phyloP scores from a whole-genome alignment of 148 eudicot genomes.

The Oxyria digyna region DNA sequence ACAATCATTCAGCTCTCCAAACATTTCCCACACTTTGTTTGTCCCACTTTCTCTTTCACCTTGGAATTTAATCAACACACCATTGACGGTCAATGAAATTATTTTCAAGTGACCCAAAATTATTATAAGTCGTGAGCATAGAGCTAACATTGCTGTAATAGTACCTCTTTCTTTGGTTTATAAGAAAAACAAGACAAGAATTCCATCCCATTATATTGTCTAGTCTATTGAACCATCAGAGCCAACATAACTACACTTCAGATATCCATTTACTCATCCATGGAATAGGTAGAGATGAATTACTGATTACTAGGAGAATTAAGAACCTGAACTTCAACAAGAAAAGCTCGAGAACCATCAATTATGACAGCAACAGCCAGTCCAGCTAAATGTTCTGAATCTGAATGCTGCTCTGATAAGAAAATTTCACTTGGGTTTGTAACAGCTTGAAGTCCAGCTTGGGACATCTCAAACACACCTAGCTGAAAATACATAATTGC shows the following conservation, averaged over 20 bases:
- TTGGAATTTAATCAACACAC: neutral
- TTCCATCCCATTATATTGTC: neutral
- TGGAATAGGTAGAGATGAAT: neutral
- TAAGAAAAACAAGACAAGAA: neutral
- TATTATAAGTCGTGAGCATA: neutral
- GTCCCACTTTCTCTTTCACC: neutral
- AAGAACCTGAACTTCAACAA: conserved; percentile 83
- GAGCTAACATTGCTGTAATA: neutral
- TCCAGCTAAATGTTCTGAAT: conserved; percentile 85
- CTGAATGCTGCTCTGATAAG: conserved; percentile 51
- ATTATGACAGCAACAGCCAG: conserved; percentile 72
- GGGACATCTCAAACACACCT: conserved; percentile 88
- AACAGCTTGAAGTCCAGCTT: conserved; percentile 65
- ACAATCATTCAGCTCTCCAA: neutral
- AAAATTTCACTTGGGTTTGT: conserved; percentile 82
- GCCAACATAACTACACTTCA: neutral
- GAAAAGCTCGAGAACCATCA: conserved; percentile 90
- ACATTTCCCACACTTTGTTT: neutral
- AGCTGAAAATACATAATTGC: conserved; percentile 35
- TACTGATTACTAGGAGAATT: neutral
- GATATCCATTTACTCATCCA: neutral
- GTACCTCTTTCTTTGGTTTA: neutral
- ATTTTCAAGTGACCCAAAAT: neutral
- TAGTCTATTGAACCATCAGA: neutral
- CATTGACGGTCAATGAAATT: neutral